Conservation (phyloP, 495 filamentous ascomycete genomes). For the Xylaria palmicola region DNA sequence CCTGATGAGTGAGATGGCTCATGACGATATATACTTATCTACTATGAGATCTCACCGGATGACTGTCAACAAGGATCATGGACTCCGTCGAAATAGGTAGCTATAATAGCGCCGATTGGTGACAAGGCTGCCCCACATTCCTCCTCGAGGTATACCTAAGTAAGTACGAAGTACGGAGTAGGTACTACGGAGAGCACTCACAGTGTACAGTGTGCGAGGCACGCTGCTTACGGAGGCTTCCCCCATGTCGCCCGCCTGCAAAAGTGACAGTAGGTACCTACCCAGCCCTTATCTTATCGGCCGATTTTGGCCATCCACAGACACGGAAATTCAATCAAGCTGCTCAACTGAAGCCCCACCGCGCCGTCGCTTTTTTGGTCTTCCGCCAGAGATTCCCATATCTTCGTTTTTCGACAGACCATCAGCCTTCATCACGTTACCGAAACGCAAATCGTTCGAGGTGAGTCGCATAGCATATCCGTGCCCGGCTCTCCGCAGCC, state of each 20-base stretch:
- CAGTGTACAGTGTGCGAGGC: no score
- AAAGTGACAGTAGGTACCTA: no score
- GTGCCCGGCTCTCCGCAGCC: conserved; percentile 66
- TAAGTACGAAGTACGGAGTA: no score
- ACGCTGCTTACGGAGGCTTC: no score
- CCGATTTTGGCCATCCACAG: conserved; percentile 8
- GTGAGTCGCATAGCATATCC: not conserved
- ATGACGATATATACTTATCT: conserved; percentile 6
- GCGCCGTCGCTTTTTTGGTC: conserved; percentile 8
- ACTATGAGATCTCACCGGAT: conserved; percentile 10
- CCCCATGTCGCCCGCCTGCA: no score
- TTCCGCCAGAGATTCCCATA: not conserved
- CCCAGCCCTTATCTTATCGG: conserved; percentile 20
- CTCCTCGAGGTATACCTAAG: no score
- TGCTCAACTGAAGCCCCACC: conserved; percentile 7
- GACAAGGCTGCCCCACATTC: not conserved
- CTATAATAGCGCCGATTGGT: not conserved
- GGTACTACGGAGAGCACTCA: no score
- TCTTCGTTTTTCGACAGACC: conserved; percentile 1
- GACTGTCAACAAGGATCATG: not conserved
- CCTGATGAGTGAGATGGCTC: conserved; percentile 3
- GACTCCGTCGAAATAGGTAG: no score
- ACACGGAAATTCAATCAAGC: conserved; percentile 16
- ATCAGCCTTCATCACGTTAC: conserved; percentile 19
- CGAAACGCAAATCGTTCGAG: conserved; percentile 30